Evolutionary conservation across 2,329 filamentous ascomycete species (phyloP), one percentile per base, ranked within the genome.

Genomic region (Hypoxylon sp.): DNA sequence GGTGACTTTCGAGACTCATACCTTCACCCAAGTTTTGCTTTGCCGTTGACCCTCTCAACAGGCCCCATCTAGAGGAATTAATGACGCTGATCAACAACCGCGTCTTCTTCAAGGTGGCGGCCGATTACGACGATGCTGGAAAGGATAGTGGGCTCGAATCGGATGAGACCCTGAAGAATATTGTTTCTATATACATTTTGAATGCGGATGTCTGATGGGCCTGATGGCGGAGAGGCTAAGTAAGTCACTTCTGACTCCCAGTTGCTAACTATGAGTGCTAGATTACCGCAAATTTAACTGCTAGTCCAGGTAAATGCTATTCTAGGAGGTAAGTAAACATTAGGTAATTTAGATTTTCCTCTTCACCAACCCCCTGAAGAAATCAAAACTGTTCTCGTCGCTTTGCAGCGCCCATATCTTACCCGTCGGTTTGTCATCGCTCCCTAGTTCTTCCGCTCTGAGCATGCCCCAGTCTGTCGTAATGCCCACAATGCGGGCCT

Each of bases 321-420:
- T n/a, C n/a, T n/a, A n/a, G n/a, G n/a, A 33, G 32, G 32, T 33
- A 33, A 33, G 32, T 16, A 36, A 14, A 14, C 6, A 36, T 3
- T 36, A 36, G 32, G 14, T 20, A 26, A 9, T 9, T 57, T 74
- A 93, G 1, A 89, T 78, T 83, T 97, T 98, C 73, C 90, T 87
- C 81, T 88, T 93, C 18, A 99, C 82, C 73, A 99, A 75, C 0
- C 96, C 96, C 75, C 87, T 92, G 81, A 97, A 97, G 78, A 97
- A 99, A 79, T 99, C 96, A 81, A 99, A 99, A 78, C 94, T 97
- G 75, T 99, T 99, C 76, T 94, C 93, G 78, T 99, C 96, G 77
- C 93, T 97, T 82, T 97, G 94, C 79, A 99, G 79, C 72, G 91
- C 88, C 86, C 91, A 95, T 51, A 91, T 82, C 78, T 86, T 91